phyloP scores from a whole-genome alignment of 1,284 basidiomycete species.

The Malassezia brasiliensis region DNA sequence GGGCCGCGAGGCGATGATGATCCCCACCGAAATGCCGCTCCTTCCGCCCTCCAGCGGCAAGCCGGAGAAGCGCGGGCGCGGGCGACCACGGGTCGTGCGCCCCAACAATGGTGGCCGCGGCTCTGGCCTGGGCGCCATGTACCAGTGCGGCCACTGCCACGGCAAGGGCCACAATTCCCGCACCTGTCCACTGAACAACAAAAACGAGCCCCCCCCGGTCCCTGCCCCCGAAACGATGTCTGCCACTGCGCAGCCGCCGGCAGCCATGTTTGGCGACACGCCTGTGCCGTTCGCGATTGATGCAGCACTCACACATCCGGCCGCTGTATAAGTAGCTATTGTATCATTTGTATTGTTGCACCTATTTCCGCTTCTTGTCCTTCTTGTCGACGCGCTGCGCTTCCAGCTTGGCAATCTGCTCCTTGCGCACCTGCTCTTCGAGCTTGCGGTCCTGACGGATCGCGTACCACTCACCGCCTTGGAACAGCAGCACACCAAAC shows the following conservation, averaged over 20 bases:
- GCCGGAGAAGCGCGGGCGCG: slow-evolving; percentile 16
- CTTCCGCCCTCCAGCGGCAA: slow-evolving; percentile 9
- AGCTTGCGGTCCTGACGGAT: slow-evolving; percentile 9
- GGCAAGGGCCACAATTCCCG: slow-evolving; percentile 17
- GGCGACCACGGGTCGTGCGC: slow-evolving; percentile 13
- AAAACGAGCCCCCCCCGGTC: neutral
- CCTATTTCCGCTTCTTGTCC: neutral
- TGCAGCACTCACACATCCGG: slow-evolving; percentile 2
- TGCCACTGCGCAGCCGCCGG: neutral
- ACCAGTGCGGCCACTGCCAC: slow-evolving; percentile 19
- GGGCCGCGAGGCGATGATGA: neutral
- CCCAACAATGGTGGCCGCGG: neutral
- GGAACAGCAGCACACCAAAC: slow-evolving; percentile 36
- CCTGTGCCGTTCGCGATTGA: slow-evolving; percentile 13
- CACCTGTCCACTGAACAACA: slow-evolving; percentile 15
- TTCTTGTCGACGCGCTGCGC: slow-evolving; percentile 5
- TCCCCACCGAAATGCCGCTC: slow-evolving; percentile 13
- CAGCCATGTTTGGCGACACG: slow-evolving; percentile 9
- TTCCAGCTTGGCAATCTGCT: slow-evolving; percentile 12
- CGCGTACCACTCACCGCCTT: slow-evolving; percentile 34
- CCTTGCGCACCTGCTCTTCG: slow-evolving; percentile 11
- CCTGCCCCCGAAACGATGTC: neutral
- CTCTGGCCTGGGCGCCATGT: slow-evolving; percentile 11
- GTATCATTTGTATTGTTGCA: neutral
- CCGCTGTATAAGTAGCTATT: slow-evolving; percentile 5